Conservation (phyloP, 1,284 basidiomycete species). For the Naganishia liquefaciens region DNA sequence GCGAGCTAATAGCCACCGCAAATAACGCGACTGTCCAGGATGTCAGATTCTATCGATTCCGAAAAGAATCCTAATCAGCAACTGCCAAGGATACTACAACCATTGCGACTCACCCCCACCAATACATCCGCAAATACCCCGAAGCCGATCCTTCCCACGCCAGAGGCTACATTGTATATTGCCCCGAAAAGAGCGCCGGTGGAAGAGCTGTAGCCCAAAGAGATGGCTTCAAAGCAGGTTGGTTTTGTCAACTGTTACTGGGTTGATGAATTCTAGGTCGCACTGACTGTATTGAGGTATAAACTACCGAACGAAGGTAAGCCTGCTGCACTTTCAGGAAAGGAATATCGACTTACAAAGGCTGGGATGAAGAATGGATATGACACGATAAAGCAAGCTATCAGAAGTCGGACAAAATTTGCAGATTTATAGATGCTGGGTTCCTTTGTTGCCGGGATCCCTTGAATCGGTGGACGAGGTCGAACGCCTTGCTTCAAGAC, state of each 20-base stretch:
- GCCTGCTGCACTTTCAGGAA: too few relatives aligned
- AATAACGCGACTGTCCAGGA: slow-evolving; percentile 33
- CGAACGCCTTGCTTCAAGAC: slow-evolving; percentile 18
- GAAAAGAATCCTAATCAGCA: not conserved
- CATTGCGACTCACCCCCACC: slow-evolving; percentile 31
- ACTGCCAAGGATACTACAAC: too few relatives aligned
- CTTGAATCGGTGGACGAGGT: slow-evolving; percentile 1
- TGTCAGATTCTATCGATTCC: slow-evolving; percentile 28
- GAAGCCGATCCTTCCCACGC: slow-evolving; percentile 34
- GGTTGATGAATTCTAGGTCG: not conserved
- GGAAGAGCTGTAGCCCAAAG: slow-evolving; percentile 32
- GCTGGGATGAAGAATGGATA: slow-evolving; percentile 39
- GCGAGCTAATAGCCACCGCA: slow-evolving; percentile 33
- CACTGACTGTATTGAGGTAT: slow-evolving; percentile 35
- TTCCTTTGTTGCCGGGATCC: not conserved
- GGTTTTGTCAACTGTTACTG: not conserved
- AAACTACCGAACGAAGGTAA: slow-evolving; percentile 26
- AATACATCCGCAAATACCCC: slow-evolving; percentile 33
- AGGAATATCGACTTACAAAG: slow-evolving; percentile 20
- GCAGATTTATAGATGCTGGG: slow-evolving; percentile 31
- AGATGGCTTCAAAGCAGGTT: slow-evolving; percentile 10
- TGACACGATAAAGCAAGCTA: slow-evolving; percentile 34
- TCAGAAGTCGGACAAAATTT: slow-evolving; percentile 30
- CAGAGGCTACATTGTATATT: slow-evolving; percentile 35
- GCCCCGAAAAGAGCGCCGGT: slow-evolving; percentile 35